Evolutionary conservation across 371 early-diverging fungal genomes (phyloP).

Genomic region (Blastocladiella emersonii): DNA sequence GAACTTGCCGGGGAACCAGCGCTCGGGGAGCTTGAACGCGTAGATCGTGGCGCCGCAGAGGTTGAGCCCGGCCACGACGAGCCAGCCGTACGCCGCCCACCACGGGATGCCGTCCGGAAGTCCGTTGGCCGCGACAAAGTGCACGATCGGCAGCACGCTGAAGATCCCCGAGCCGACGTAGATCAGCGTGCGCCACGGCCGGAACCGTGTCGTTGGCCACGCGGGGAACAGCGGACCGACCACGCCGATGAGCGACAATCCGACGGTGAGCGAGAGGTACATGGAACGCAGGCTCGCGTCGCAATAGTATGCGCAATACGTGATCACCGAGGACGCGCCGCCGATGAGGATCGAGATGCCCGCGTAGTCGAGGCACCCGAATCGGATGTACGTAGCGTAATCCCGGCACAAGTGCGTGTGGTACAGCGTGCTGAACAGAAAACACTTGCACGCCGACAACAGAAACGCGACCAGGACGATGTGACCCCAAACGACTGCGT

Average conservation of each 20-base stretch:
- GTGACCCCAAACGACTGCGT: conserved; percentile 6
- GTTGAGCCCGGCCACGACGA: conserved; percentile 5
- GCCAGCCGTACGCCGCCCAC: neutral
- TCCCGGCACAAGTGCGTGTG: conserved; percentile 10
- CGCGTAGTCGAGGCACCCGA: conserved; percentile 11
- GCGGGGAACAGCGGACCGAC: conserved; percentile 8
- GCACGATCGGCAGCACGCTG: neutral
- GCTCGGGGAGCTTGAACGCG: conserved; percentile 56
- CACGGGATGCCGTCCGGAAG: neutral
- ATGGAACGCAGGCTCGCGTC: conserved; percentile 4
- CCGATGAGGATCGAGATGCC: conserved; percentile 10
- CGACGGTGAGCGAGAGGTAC: conserved; percentile 1
- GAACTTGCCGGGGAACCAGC: conserved; percentile 54
- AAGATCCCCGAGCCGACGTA: conserved; percentile 7
- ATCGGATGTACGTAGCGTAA: conserved; percentile 6
- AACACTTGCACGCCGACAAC: conserved; percentile 8
- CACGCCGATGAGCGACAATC: conserved; percentile 6
- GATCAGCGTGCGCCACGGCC: conserved; percentile 5
- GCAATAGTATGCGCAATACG: conserved; percentile 13
- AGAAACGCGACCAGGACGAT: conserved; percentile 6
- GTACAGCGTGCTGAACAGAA: conserved; percentile 12
- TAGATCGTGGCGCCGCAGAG: conserved; percentile 30
- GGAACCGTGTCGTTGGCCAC: conserved; percentile 8
- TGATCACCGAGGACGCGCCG: conserved; percentile 4
- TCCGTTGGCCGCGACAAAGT: neutral